Evolutionary conservation across 164 flowering plant species (phyloP).

Genomic region (Stephania cephalantha): DNA sequence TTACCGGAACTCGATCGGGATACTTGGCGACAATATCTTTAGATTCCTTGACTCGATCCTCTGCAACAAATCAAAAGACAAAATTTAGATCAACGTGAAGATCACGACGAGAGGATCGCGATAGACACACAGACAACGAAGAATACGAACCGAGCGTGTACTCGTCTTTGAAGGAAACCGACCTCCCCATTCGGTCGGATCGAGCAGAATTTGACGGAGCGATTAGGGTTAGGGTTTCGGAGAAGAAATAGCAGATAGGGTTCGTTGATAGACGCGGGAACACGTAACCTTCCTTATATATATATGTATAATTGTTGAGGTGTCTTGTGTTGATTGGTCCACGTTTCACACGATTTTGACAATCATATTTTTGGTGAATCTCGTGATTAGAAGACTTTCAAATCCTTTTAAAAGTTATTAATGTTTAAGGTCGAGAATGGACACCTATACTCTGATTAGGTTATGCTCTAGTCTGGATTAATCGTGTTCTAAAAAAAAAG

Average conservation of each 20-base stretch:
- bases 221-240: background rate
- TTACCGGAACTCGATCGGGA: slow-evolving; percentile 73
- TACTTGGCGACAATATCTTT: slow-evolving; percentile 59
- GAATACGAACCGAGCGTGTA: slow-evolving; percentile 48
- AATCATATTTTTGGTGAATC: too few relatives aligned
- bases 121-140: background rate
- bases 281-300: background rate
- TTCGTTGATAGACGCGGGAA: background rate
- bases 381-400: too few relatives aligned
- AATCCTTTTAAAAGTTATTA: too few relatives aligned
- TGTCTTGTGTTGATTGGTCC: too few relatives aligned
- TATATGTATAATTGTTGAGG: too few relatives aligned
- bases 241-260: background rate
- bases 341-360: too few relatives aligned
- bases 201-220: background rate
- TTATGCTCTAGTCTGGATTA: too few relatives aligned
- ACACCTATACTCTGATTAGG: too few relatives aligned
- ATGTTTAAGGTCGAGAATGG: too few relatives aligned
- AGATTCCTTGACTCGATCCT: slow-evolving; percentile 57
- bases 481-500: too few relatives aligned
- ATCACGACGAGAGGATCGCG: background rate
- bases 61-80: slow-evolving; percentile 24
- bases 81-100: background rate
- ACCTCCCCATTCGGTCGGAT: slow-evolving; percentile 38
- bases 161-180: slow-evolving; percentile 51